phyloP scores from a whole-genome alignment of 2,329 filamentous ascomycete species.

The Parasarocladium wereldwijsianum region DNA sequence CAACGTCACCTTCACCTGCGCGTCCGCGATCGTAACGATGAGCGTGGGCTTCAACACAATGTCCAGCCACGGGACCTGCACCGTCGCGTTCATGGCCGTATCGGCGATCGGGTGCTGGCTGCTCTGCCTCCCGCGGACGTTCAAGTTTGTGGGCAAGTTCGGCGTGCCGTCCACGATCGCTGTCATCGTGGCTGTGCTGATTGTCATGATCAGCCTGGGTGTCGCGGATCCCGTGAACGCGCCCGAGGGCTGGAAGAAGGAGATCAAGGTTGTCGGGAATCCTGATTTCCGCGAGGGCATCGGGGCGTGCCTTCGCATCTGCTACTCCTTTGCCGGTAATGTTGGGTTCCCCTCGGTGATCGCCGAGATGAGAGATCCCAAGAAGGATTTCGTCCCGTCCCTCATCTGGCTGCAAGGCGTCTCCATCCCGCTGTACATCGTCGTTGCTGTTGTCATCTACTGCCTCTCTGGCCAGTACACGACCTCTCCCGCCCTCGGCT shows the following conservation, averaged over 20 bases:
- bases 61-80: slow-evolving; percentile 45
- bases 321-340: slow-evolving; percentile 22
- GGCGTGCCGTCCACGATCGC: slow-evolving; percentile 16
- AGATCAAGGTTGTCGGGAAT: slow-evolving; percentile 14
- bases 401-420: slow-evolving; percentile 17
- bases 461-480: slow-evolving; percentile 17
- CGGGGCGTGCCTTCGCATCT: slow-evolving; percentile 18
- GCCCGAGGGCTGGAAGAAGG: slow-evolving; percentile 13
- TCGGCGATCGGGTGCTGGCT: slow-evolving; percentile 46
- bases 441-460: slow-evolving; percentile 17
- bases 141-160: slow-evolving; percentile 24
- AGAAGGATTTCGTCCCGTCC: slow-evolving; percentile 16
- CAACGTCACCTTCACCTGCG: slow-evolving; percentile 59
- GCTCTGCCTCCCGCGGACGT: slow-evolving; percentile 53
- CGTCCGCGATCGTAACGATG: slow-evolving; percentile 50
- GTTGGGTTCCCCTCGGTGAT: slow-evolving; percentile 20
- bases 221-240: slow-evolving; percentile 15
- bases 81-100: slow-evolving; percentile 49
- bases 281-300: slow-evolving; percentile 18
- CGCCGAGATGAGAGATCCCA: slow-evolving; percentile 19
- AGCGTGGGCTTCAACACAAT: slow-evolving; percentile 58
- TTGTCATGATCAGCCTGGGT: slow-evolving; percentile 22
- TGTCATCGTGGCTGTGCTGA: slow-evolving; percentile 19
- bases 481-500: slow-evolving; percentile 18
- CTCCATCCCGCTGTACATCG: slow-evolving; percentile 17